phyloP scores from a whole-genome alignment of 2,329 filamentous ascomycete species.

The Colletotrichum sp. region DNA sequence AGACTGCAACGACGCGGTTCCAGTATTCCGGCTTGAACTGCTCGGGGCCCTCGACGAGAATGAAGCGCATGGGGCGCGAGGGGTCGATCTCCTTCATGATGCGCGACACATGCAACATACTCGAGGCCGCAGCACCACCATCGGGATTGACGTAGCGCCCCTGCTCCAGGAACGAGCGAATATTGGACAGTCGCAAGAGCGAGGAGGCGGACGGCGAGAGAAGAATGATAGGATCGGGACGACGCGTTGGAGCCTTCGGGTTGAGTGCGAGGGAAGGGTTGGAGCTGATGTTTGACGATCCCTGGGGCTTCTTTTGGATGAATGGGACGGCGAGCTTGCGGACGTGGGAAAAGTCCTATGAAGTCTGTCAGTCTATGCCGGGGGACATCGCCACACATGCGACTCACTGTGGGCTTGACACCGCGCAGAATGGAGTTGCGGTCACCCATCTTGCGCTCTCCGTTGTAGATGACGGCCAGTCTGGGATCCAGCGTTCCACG shows the following conservation, averaged over 20 bases:
- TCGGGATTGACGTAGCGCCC: constrained; percentile 83
- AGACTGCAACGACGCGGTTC: constrained; percentile 92
- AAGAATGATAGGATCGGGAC: constrained; percentile 88
- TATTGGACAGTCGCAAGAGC: constrained; percentile 92
- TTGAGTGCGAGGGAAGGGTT: constrained; percentile 58
- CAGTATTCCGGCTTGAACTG: constrained; percentile 99
- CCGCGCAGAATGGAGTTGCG: constrained; percentile 87
- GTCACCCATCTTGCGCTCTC: constrained; percentile 90
- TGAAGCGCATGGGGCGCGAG: constrained; percentile 82
- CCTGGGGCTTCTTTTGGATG: constrained; percentile 65
- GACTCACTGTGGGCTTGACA: constrained; percentile 82
- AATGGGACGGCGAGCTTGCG: constrained; percentile 84
- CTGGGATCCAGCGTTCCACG: constrained; percentile 79
- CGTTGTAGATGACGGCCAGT: constrained; percentile 86
- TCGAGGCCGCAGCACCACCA: constrained; percentile 69
- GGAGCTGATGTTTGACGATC: constrained; percentile 41
- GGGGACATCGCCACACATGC: background rate
- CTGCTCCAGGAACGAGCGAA: constrained; percentile 89
- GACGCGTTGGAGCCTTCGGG: constrained; percentile 53
- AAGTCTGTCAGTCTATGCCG: background rate
- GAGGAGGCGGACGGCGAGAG: constrained; percentile 96
- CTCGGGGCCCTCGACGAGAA: constrained; percentile 90
- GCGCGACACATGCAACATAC: constrained; percentile 86
- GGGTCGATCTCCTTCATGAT: constrained; percentile 74
- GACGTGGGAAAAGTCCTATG: constrained; percentile 90